Percentiles rank a stretch among this genome's conserved stretches.
These are phyloP conservation scores for Astrothelium subdiscretum DNA, from an alignment of 495 filamentous ascomycete species.

Conservation along the genomic window DNA sequence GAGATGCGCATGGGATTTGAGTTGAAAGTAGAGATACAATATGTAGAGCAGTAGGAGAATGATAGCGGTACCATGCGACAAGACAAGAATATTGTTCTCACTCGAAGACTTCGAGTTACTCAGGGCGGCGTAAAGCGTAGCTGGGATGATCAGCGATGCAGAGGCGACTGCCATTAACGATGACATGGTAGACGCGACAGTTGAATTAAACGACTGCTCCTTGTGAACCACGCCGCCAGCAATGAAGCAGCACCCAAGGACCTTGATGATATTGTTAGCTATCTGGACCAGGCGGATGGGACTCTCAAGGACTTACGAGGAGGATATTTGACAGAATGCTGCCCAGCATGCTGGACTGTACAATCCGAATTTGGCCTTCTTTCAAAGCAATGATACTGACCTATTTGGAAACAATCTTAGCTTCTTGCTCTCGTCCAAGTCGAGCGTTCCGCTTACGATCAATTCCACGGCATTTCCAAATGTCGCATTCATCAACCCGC, in stretches of 20 bases:
- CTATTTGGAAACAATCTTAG: slow-evolving; percentile 30
- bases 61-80: slow-evolving; percentile 84
- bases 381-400: slow-evolving; percentile 87
- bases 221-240: slow-evolving; percentile 62
- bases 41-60: slow-evolving; percentile 82
- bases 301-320: slow-evolving; percentile 39
- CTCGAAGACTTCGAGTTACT: slow-evolving; percentile 27
- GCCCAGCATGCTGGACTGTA: slow-evolving; percentile 95
- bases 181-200: slow-evolving; percentile 89
- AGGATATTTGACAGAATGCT: slow-evolving; percentile 94
- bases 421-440: not conserved
- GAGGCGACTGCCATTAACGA: slow-evolving; percentile 89
- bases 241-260: slow-evolving; percentile 94
- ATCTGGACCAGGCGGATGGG: not conserved
- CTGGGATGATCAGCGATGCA: slow-evolving; percentile 87
- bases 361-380: slow-evolving; percentile 81
- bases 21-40: slow-evolving; percentile 84
- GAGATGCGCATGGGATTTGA: slow-evolving; percentile 64
- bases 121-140: slow-evolving; percentile 57
- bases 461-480: slow-evolving; percentile 98
- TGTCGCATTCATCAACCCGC: slow-evolving; percentile 87
- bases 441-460: slow-evolving; percentile 52
- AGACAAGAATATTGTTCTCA: slow-evolving; percentile 56
- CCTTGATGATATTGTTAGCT: slow-evolving; percentile 14
- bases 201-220: slow-evolving; percentile 72